Base-by-base conservation (phyloP, 1,139 yeast genomes). In the Citeromyces siamensis region DNA sequence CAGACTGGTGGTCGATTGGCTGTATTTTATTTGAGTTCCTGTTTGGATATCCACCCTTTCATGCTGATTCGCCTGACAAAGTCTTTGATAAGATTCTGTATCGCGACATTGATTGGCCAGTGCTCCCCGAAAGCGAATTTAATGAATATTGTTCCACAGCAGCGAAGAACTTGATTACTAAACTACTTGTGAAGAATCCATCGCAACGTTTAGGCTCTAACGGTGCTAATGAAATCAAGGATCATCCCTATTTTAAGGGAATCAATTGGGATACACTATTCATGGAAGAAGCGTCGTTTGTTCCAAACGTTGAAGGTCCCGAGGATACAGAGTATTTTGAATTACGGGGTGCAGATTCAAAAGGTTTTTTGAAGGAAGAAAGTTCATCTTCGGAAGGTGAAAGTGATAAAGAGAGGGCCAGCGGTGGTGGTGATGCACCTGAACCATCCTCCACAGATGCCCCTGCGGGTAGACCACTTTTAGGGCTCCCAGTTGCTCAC, bases 1-100 rank as follows among this genome's bases (percentile, higher is more conserved):
- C 94, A 28, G 99, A 93, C 62, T 93, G 98, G 98, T 93, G 98
- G 98, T 84, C 97, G 2, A 71, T 88, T 34, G 99, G 99, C 0
- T 90, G 97, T 57, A 86, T 93, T 40, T 59, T 88, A 38, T 93
- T 90, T 61, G 99, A 93, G 56, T 80, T 90, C 50, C 58, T 86
- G 37, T 83, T 83, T 54, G 98, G 98, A 0, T 83, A 77, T 51
- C 96, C 98, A 1, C 99, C 99, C 3, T 93, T 93, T 55, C 94
- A 85, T 55, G 94, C 84, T 1, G 64, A 66, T 5, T 68, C 88
- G 1, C 94, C 96, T 0, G 84, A 80, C 36, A 62, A 66, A 42
- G 95, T 93, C 0, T 90, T 93, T 52, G 71, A 75, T 38, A 86
- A 85, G 46, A 90, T 93, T 35, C 61, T 86, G 40, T 62, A 59